A percentile compares a stretch with the other conserved stretches of the same genome.
These are phyloP conservation scores for Micromonas commoda DNA, from an alignment of 139 green algal genomes.

Conservation along the genomic window DNA sequence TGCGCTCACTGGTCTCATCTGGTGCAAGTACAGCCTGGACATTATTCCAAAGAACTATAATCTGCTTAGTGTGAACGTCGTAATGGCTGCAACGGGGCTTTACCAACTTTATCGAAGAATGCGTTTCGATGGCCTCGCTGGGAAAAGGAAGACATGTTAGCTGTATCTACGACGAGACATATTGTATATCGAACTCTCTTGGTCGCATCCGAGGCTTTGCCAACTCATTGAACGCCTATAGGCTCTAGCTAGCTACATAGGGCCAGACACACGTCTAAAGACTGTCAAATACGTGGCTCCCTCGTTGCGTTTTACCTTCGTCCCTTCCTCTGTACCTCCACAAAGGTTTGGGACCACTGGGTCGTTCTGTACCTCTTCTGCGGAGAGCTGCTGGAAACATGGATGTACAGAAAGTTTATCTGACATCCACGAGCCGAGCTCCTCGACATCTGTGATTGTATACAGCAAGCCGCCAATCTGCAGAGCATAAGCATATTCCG, in stretches of 20 bases:
- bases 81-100: slow-evolving; percentile 76
- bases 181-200: slow-evolving; percentile 6
- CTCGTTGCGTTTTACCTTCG: slow-evolving; percentile 81
- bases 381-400: slow-evolving; percentile 69
- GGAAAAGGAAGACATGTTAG: slow-evolving; percentile 39
- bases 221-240: neutral
- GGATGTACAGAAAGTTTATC: slow-evolving; percentile 74
- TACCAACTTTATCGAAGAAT: slow-evolving; percentile 69
- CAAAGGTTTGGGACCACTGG: slow-evolving; percentile 58
- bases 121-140: slow-evolving; percentile 51
- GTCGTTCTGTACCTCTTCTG: slow-evolving; percentile 77
- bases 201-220: neutral
- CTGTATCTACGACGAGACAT: neutral
- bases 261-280: too few relatives aligned
- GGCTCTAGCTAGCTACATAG: neutral
- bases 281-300: slow-evolving; percentile 60
- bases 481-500: slow-evolving; percentile 91
- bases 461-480: slow-evolving; percentile 54
- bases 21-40: slow-evolving; percentile 76
- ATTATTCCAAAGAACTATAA: slow-evolving; percentile 92
- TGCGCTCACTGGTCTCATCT: slow-evolving; percentile 83
- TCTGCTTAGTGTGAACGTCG: slow-evolving; percentile 80
- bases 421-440: slow-evolving; percentile 46
- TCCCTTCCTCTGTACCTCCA: slow-evolving; percentile 70
- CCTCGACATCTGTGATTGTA: slow-evolving; percentile 46